Conservation (phyloP, 2,329 filamentous ascomycete species). For the Colletotrichum simmondsii region DNA sequence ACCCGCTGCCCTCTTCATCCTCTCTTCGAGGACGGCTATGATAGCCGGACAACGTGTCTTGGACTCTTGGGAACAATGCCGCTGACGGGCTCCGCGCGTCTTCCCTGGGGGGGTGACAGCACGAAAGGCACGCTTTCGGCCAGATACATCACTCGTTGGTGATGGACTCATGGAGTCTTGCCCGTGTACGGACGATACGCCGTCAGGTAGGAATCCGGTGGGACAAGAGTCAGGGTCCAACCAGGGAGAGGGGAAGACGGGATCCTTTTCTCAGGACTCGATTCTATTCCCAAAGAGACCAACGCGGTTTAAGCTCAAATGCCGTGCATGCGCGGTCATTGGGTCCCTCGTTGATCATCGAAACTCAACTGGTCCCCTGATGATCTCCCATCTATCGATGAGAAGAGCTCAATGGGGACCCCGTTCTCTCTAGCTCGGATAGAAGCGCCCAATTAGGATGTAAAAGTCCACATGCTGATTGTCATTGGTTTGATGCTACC, state of each 20-base stretch:
- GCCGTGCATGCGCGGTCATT: background rate
- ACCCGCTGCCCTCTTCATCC: background rate
- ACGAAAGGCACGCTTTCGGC: background rate
- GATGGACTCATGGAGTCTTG: slow-evolving; percentile 20
- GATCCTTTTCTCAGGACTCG: background rate
- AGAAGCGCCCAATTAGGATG: slow-evolving; percentile 12
- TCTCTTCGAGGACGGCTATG: background rate
- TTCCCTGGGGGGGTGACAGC: no score
- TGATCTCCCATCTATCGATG: background rate
- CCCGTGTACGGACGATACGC: background rate
- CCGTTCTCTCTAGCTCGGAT: background rate
- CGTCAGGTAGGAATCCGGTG: slow-evolving; percentile 30
- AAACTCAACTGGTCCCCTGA: background rate
- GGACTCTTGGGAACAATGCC: background rate
- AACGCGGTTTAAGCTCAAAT: background rate
- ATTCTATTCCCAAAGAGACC: background rate
- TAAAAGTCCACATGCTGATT: background rate
- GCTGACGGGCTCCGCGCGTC: background rate
- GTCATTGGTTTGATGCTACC: background rate
- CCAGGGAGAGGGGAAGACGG: background rate
- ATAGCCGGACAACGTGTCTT: background rate
- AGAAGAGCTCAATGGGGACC: background rate
- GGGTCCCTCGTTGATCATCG: background rate
- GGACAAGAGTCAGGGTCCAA: background rate
- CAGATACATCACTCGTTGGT: background rate